phyloP scores from a whole-genome alignment of 2,329 filamentous ascomycete species.

The Neopestalotiopsis sp. region DNA sequence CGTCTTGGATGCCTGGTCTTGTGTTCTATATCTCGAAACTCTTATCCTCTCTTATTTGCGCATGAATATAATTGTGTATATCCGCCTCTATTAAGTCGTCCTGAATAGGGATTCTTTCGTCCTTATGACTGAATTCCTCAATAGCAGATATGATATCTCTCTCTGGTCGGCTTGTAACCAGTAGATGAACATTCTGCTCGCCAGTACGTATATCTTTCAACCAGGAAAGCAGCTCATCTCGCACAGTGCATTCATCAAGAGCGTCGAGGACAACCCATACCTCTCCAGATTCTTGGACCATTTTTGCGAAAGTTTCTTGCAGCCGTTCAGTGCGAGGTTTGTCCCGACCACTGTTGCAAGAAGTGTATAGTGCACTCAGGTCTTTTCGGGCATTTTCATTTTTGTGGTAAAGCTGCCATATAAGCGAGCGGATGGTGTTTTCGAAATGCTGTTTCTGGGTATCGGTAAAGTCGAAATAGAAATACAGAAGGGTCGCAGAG shows the following conservation, averaged over 20 bases:
- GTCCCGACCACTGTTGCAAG: slow-evolving; percentile 25
- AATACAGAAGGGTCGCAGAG: slow-evolving; percentile 30
- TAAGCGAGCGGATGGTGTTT: slow-evolving; percentile 40
- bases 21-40: slow-evolving; percentile 30
- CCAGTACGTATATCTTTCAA: slow-evolving; percentile 1
- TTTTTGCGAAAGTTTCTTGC: slow-evolving; percentile 24
- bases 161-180: slow-evolving; percentile 33
- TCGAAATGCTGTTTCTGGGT: slow-evolving; percentile 38
- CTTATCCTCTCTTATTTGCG: slow-evolving; percentile 24
- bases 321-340: slow-evolving; percentile 23
- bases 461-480: slow-evolving; percentile 46
- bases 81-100: slow-evolving; percentile 27
- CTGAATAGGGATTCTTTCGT: slow-evolving; percentile 28
- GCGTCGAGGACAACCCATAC: slow-evolving; percentile 36
- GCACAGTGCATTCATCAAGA: slow-evolving; percentile 32
- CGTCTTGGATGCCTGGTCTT: slow-evolving; percentile 24
- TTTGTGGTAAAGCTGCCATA: slow-evolving; percentile 38
- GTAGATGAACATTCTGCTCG: not conserved
- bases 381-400: slow-evolving; percentile 20
- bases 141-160: slow-evolving; percentile 25
- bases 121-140: slow-evolving; percentile 18
- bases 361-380: slow-evolving; percentile 33
- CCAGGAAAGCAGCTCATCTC: slow-evolving; percentile 21
- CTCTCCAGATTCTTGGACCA: slow-evolving; percentile 27
- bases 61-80: slow-evolving; percentile 31